These are phyloP conservation scores for Saprolegnia parasitica DNA, from an alignment of 352 stramenopile genomes.

Conservation along the genomic window DNA sequence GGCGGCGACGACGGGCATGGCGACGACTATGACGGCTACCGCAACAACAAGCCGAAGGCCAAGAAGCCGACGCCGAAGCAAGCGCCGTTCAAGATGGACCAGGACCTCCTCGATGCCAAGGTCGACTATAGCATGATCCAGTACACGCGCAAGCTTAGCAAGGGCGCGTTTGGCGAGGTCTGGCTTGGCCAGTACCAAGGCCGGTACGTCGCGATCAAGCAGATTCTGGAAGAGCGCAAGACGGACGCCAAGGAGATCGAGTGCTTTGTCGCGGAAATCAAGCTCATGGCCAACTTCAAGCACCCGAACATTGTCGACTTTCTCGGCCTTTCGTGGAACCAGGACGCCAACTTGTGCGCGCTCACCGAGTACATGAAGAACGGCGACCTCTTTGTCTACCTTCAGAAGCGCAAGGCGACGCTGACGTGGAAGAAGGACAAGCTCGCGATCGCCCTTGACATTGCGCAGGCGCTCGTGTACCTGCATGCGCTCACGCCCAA, in stretches of 20 bases:
- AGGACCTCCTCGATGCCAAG: constrained; percentile 4
- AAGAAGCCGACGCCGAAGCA: not conserved
- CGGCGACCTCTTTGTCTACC: constrained; percentile 71
- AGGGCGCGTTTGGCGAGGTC: constrained; percentile 77
- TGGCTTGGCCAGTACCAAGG: constrained; percentile 81
- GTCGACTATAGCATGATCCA: constrained; percentile 59
- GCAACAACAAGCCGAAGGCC: not conserved
- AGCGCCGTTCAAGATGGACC: constrained; percentile 17
- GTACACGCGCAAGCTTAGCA: constrained; percentile 78
- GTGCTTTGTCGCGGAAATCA: constrained; percentile 80
- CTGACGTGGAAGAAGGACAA: constrained; percentile 79
- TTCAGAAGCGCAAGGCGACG: constrained; percentile 68
- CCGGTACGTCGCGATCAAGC: constrained; percentile 67
- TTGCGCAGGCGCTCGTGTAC: constrained; percentile 73
- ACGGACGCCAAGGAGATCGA: constrained; percentile 82
- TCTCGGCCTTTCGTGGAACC: constrained; percentile 67
- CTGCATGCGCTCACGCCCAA: constrained; percentile 69
- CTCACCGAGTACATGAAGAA: constrained; percentile 83
- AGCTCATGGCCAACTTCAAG: constrained; percentile 76
- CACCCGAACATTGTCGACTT: constrained; percentile 85
- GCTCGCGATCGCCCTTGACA: constrained; percentile 69
- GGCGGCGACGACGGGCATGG: constrained; percentile 7
- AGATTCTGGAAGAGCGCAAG: constrained; percentile 74
- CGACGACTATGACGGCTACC: not conserved
- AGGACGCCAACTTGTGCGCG: constrained; percentile 62